Evolutionary conservation across 768 basidiomycete genomes (phyloP).

Genomic region (Hemileccinum rubropunctum): DNA sequence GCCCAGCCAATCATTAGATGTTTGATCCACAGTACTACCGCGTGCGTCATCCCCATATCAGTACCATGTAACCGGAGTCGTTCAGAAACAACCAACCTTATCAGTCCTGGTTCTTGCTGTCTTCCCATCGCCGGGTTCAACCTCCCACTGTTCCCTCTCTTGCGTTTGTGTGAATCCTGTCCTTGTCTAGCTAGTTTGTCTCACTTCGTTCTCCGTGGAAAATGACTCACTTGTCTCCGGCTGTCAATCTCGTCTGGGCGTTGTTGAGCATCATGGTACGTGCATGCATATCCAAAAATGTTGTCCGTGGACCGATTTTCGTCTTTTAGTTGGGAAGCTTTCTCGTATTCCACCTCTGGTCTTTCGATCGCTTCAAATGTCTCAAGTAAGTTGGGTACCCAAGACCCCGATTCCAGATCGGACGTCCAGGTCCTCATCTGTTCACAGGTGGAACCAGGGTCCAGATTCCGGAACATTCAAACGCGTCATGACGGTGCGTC

Average conservation of each 20-base stretch:
- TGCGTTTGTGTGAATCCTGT: too few relatives aligned
- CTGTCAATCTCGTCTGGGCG: slow-evolving; percentile 63
- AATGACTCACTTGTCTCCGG: slow-evolving; percentile 66
- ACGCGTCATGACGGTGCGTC: slow-evolving; percentile 76
- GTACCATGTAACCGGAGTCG: background rate
- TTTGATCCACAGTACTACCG: too few relatives aligned
- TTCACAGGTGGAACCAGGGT: slow-evolving; percentile 65
- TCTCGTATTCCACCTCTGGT: slow-evolving; percentile 73
- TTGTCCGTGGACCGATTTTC: background rate
- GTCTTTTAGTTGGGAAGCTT: slow-evolving; percentile 52
- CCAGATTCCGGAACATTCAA: slow-evolving; percentile 74
- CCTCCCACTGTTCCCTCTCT: background rate
- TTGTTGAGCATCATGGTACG: slow-evolving; percentile 51
- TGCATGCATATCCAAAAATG: background rate
- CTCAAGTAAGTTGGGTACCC: slow-evolving; percentile 42
- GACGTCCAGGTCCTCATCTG: too few relatives aligned
- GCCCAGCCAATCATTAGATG: too few relatives aligned
- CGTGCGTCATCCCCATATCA: too few relatives aligned
- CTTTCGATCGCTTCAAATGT: slow-evolving; percentile 77
- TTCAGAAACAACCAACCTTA: background rate
- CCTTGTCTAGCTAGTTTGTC: too few relatives aligned
- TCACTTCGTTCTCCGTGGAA: background rate
- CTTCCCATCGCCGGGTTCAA: too few relatives aligned
- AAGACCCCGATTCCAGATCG: too few relatives aligned
- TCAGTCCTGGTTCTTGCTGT: background rate